Evolutionary conservation across 1,284 basidiomycete species (phyloP), one percentile per base, ranked within the genome.

Genomic region (Farysia itapuensis): DNA sequence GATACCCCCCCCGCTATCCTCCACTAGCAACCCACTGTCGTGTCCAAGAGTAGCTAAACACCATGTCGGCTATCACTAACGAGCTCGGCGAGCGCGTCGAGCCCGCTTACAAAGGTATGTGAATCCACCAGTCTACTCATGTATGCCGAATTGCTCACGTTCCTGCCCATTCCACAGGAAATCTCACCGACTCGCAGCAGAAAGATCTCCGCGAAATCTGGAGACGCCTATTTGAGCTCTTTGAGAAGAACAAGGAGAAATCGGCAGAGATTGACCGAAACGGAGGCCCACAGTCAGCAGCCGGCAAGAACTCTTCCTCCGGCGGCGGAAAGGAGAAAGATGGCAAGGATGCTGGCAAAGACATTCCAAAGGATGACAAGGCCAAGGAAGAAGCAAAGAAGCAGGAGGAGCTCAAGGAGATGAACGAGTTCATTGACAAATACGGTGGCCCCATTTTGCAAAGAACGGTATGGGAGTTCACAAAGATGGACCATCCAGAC

Each of bases 321-420:
- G 14, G 50, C 4, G 40, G 39, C 28, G 47, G 61, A 29, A 48
- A 64, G 41, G 51, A 43, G 15, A 61, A 67, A 42, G 48, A 59
- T 12, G 25, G 25, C 25, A n/a, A n/a, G n/a, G 32, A 61, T n/a
- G 54, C 64, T 35, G 56, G 57, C 35, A 71, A 72, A 33, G 58
- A 67, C 49, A 70, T 66, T 35, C 69, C 70, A 44, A 71, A 70
- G 50, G 70, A 66, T 35, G 70, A 73, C 53, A 65, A 67, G 40
- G 70, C 71, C 41, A 72, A 71, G 45, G 72, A 73, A 42, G 74
- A 72, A 39, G 69, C 69, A 31, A 72, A 70, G 45, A 56, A 61
- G 36, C 43, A 45, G 31, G 64, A 66, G 35, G 74, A 74, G 47
- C 43, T 64, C 41, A 58, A 64, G 34, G 58, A 66, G 33, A 63